Evolutionary conservation across 2,329 filamentous ascomycete genomes (phyloP).

Genomic region (Calonectria fujianensis): DNA sequence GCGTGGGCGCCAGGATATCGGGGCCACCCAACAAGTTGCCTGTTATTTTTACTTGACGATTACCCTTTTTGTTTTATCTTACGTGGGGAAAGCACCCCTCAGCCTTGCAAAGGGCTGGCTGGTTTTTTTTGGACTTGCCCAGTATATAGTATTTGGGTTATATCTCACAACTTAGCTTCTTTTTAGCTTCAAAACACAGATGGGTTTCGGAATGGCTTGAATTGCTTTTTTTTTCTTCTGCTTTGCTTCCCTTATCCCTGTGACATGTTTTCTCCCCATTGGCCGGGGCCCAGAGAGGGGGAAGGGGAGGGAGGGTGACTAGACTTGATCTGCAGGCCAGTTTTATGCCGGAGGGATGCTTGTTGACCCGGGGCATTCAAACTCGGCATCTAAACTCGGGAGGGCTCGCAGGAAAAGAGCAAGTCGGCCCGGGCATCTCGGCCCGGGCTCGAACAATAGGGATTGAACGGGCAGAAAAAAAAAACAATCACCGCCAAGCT

Average conservation of each 20-base stretch:
- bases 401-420: neutral
- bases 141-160: no score
- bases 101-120: constrained; percentile 28
- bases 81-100: constrained; percentile 6
- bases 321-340: constrained; percentile 26
- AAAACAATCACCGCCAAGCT: neutral
- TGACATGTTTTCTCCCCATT: constrained; percentile 9
- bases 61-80: neutral
- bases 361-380: neutral
- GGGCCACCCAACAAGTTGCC: constrained; percentile 30
- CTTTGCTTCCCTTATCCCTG: neutral
- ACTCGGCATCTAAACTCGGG: neutral
- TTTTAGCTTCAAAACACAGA: constrained; percentile 8
- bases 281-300: neutral
- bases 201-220: constrained; percentile 17
- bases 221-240: neutral
- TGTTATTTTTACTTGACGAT: constrained; percentile 10
- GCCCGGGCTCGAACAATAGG: neutral
- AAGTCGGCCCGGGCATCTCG: neutral
- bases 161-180: no score
- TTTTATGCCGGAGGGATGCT: constrained; percentile 27
- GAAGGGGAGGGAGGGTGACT: neutral
- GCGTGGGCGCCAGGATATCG: constrained; percentile 18
- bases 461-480: neutral
- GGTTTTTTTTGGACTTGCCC: no score